These are phyloP conservation scores for Stramenopiles sp. DNA, from an alignment of 352 stramenopile genomes.

Conservation along the genomic window DNA sequence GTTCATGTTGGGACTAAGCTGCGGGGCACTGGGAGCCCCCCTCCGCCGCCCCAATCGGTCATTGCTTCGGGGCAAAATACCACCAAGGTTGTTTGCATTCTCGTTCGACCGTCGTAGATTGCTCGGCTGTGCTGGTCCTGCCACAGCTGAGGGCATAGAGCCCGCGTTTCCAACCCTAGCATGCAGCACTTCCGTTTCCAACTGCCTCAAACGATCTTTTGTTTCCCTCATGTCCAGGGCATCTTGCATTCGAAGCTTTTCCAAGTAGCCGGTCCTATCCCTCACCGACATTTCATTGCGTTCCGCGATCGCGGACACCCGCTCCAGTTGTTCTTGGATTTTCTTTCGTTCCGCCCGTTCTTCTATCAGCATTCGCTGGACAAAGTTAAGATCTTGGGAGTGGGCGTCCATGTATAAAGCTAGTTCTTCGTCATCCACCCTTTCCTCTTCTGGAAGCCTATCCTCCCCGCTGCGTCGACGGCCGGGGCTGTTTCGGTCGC, in stretches of 20 bases:
- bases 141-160: neutral
- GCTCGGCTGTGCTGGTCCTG: too few relatives aligned
- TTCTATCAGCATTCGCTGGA: neutral
- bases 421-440: neutral
- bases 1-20: too few relatives aligned
- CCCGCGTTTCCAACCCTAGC: neutral
- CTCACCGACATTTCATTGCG: neutral
- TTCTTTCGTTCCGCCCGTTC: neutral
- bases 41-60: neutral
- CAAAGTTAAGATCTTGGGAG: neutral
- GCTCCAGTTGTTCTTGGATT: neutral
- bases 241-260: constrained; percentile 1
- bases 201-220: neutral
- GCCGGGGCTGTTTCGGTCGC: neutral
- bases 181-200: neutral
- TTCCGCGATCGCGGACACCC: neutral
- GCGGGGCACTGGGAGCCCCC: neutral
- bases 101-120: neutral
- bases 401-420: neutral
- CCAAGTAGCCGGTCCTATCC: neutral
- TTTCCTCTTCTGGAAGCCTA: neutral
- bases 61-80: neutral
- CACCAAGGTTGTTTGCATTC: neutral
- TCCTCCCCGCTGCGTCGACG: neutral
- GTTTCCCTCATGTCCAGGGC: neutral